These are phyloP conservation scores for Naganishia friedmannii DNA, from an alignment of 768 basidiomycete species.

Conservation along the genomic window DNA sequence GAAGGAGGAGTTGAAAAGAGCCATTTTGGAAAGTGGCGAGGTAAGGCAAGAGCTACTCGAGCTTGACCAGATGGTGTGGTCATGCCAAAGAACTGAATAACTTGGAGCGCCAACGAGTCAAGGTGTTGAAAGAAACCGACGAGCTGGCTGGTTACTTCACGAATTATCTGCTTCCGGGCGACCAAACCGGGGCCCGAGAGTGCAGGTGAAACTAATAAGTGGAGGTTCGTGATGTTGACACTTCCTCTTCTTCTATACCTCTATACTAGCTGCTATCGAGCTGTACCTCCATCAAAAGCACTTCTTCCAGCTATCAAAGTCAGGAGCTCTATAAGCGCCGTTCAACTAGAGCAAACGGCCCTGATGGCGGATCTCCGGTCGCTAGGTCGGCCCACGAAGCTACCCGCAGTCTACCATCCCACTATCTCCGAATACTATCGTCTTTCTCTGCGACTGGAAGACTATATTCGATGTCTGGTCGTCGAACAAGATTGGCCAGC, in stretches of 20 bases:
- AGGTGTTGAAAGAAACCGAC: no score
- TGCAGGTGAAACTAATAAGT: not conserved
- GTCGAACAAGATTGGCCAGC: not conserved
- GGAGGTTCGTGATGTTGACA: not conserved
- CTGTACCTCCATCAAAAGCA: no score
- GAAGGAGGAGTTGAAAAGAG: not conserved
- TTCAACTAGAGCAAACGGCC: no score
- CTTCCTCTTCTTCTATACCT: no score
- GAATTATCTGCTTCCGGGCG: not conserved
- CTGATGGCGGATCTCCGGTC: not conserved
- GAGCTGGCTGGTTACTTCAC: not conserved
- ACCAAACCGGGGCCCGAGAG: no score
- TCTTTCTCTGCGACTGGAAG: constrained; percentile 35
- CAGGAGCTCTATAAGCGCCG: no score
- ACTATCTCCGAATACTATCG: constrained; percentile 49
- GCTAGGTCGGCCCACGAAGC: not conserved
- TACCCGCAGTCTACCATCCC: constrained; percentile 23
- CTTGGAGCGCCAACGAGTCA: no score
- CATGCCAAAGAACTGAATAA: not conserved
- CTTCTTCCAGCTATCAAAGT: no score
- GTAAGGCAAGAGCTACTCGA: no score
- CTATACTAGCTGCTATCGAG: no score
- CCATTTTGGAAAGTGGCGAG: not conserved
- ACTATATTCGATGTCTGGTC: constrained; percentile 28
- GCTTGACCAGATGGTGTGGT: no score